These are phyloP conservation scores for Cladophialophora yegresii DNA, from an alignment of 2,329 filamentous ascomycete genomes.

Conservation along the genomic window DNA sequence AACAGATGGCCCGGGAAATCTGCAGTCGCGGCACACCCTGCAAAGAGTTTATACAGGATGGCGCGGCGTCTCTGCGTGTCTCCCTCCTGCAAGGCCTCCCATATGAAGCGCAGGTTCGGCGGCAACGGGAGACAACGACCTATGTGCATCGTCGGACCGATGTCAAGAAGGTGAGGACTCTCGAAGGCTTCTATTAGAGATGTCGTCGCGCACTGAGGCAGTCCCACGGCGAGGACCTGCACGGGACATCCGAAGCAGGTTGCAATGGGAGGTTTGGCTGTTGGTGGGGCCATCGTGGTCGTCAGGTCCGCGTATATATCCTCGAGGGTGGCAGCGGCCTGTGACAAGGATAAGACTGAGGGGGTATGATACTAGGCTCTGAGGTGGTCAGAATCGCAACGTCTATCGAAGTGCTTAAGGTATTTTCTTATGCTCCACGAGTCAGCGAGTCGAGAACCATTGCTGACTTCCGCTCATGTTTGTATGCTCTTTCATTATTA, in stretches of 20 bases:
- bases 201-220: slow-evolving; percentile 23
- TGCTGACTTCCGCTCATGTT: not conserved
- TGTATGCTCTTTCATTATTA: not conserved
- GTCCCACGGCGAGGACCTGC: slow-evolving; percentile 19
- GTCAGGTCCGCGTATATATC: not conserved
- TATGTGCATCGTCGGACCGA: slow-evolving; percentile 23
- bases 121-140: slow-evolving; percentile 11
- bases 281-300: slow-evolving; percentile 9
- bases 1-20: slow-evolving; percentile 49
- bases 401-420: too few relatives aligned
- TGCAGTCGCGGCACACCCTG: slow-evolving; percentile 51
- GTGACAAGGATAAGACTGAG: too few relatives aligned
- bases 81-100: slow-evolving; percentile 15
- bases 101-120: slow-evolving; percentile 16
- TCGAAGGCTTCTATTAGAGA: slow-evolving; percentile 21
- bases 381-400: not conserved
- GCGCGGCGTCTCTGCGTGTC: slow-evolving; percentile 17
- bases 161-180: slow-evolving; percentile 3
- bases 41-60: slow-evolving; percentile 25
- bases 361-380: not conserved
- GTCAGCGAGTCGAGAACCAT: not conserved
- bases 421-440: too few relatives aligned
- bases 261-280: slow-evolving; percentile 14
- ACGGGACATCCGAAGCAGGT: slow-evolving; percentile 12
- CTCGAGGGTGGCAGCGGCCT: too few relatives aligned